Percentiles rank a stretch among this genome's conserved stretches.
Evolutionary conservation across 2,329 filamentous ascomycete species (phyloP).

Genomic region (Didymella keratinophila): DNA sequence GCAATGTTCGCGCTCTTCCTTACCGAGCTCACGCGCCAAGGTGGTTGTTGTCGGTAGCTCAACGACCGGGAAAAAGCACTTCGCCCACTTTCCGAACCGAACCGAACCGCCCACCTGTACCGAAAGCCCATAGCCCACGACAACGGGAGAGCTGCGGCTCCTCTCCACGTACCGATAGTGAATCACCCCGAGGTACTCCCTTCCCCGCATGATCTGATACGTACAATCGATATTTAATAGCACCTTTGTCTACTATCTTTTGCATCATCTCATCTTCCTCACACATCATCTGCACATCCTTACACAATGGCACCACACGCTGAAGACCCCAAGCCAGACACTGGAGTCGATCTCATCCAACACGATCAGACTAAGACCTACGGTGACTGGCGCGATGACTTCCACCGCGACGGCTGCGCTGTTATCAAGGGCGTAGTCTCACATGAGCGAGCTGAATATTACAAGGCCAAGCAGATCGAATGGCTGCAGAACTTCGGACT

Average conservation of each 20-base stretch:
- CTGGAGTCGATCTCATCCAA: background rate
- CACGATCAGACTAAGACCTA: background rate
- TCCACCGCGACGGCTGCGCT: background rate
- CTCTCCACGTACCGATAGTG: background rate
- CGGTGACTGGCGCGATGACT: background rate
- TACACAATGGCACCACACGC: background rate
- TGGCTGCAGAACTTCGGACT: background rate
- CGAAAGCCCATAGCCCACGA: no score
- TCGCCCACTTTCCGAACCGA: no score
- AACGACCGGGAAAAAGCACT: no score
- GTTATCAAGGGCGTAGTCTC: background rate
- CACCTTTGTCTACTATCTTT: background rate
- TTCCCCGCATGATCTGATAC: background rate
- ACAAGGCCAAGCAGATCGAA: constrained; percentile 1
- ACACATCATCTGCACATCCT: background rate
- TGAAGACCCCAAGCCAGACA: background rate
- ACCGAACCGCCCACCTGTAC: no score
- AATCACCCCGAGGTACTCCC: background rate
- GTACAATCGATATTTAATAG: background rate
- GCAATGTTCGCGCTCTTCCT: no score
- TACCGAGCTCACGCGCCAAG: no score
- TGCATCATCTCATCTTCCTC: background rate
- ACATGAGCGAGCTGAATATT: background rate
- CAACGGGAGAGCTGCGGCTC: background rate
- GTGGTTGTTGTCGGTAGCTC: no score